Conservation (phyloP, 768 basidiomycete species). For the Podaxis sp. region DNA sequence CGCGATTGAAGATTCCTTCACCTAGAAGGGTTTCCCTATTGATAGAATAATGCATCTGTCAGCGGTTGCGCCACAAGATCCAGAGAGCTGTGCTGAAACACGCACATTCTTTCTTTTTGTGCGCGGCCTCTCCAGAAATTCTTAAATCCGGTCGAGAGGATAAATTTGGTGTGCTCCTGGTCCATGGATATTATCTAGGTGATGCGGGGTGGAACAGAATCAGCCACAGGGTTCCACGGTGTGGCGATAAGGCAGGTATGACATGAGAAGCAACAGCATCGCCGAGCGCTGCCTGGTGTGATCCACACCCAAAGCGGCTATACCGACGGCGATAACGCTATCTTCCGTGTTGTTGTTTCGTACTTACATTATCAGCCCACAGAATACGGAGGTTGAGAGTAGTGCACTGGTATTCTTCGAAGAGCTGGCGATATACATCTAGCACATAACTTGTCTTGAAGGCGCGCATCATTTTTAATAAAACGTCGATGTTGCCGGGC, state of each 20-base stretch:
- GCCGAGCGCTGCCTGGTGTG: constrained; percentile 1
- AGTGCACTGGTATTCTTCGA: constrained; percentile 68
- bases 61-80: not conserved
- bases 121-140: constrained; percentile 65
- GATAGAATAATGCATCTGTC: not conserved
- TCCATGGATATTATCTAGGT: constrained; percentile 72
- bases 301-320: constrained; percentile 7
- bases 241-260: constrained; percentile 10
- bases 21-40: constrained; percentile 62
- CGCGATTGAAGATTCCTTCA: constrained; percentile 74
- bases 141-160: constrained; percentile 63
- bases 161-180: constrained; percentile 63
- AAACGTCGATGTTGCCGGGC: constrained; percentile 77
- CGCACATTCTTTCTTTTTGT: constrained; percentile 68
- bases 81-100: constrained; percentile 5
- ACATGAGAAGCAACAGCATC: constrained; percentile 1
- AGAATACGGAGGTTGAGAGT: constrained; percentile 68
- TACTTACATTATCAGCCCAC: constrained; percentile 65
- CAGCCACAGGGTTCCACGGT: constrained; percentile 1
- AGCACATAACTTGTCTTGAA: constrained; percentile 60
- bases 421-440: constrained; percentile 62
- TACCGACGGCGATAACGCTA: not conserved
- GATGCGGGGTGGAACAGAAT: constrained; percentile 14
- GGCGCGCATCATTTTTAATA: constrained; percentile 52
- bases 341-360: not conserved